Evolutionary conservation across 176 grass and related monocot species (phyloP).

Genomic region (Oryza longistaminata): DNA sequence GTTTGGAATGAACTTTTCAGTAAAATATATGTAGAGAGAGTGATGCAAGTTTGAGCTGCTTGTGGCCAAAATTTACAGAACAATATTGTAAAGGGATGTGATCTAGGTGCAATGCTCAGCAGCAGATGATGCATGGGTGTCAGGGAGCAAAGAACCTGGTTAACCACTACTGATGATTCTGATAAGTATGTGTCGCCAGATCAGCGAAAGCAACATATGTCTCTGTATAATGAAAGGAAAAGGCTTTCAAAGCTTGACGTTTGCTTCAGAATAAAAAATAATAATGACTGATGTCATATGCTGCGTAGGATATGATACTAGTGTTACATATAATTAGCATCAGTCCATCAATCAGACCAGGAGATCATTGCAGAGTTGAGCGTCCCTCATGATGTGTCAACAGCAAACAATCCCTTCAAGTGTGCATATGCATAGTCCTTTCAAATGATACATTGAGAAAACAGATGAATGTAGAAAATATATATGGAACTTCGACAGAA

Average conservation of each 20-base stretch:
- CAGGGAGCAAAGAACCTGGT: slow-evolving; percentile 17
- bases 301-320: neutral
- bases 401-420: too few relatives aligned
- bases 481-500: too few relatives aligned
- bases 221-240: neutral
- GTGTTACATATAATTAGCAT: neutral
- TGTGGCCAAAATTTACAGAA: neutral
- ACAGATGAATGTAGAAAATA: too few relatives aligned
- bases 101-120: neutral
- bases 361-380: neutral
- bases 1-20: neutral
- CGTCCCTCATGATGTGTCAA: neutral
- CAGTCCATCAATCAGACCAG: neutral
- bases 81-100: slow-evolving; percentile 8
- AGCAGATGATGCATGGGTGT: neutral
- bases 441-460: too few relatives aligned
- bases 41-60: neutral
- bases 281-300: neutral
- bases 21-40: neutral
- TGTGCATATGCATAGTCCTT: too few relatives aligned
- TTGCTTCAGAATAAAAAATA: neutral
- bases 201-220: slow-evolving; percentile 20
- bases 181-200: slow-evolving; percentile 19
- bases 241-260: neutral
- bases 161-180: slow-evolving; percentile 2